Conservation (phyloP, 495 filamentous ascomycete genomes). For the Lasiosphaeriaceae sp. region DNA sequence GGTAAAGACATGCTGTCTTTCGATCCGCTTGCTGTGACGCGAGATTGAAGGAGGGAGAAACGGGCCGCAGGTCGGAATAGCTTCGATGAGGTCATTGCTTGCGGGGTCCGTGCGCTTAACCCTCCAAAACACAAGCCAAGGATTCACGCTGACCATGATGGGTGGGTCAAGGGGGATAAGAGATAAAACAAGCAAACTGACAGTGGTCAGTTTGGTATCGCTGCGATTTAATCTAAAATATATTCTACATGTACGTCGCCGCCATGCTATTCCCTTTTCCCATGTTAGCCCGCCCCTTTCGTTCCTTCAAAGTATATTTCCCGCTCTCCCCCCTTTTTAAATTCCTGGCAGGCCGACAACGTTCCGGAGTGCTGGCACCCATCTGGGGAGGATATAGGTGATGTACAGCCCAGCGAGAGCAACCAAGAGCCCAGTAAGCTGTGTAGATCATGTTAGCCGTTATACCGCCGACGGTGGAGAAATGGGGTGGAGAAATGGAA, state of each 20-base stretch:
- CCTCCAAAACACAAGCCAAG: not conserved
- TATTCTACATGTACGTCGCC: too few species aligned
- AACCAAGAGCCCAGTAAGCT: constrained; percentile 70
- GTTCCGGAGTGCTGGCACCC: constrained; percentile 55
- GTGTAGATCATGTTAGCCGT: too few species aligned
- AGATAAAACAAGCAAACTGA: not conserved
- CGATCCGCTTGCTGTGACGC: not conserved
- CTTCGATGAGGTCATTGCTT: constrained; percentile 33
- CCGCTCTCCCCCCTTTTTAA: constrained; percentile 16
- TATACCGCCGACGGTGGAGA: too few species aligned
- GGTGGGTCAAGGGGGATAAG: too few species aligned
- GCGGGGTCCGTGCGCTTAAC: constrained; percentile 22
- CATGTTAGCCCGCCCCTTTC: too few species aligned
- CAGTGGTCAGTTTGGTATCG: not conserved
- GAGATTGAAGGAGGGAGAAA: not conserved
- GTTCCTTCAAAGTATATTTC: too few species aligned
- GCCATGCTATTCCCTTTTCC: too few species aligned
- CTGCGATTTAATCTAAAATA: not conserved
- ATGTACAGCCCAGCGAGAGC: constrained; percentile 65
- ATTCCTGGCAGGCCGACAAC: constrained; percentile 76
- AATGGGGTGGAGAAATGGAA: not conserved
- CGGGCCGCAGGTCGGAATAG: constrained; percentile 14
- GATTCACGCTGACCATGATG: too few species aligned
- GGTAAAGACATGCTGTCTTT: constrained; percentile 9
- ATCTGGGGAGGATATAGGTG: constrained; percentile 74